Percentiles rank a stretch among this genome's conserved stretches.
Evolutionary conservation across 208 protist species (phyloP).

Genomic region (Porcisia deanei): DNA sequence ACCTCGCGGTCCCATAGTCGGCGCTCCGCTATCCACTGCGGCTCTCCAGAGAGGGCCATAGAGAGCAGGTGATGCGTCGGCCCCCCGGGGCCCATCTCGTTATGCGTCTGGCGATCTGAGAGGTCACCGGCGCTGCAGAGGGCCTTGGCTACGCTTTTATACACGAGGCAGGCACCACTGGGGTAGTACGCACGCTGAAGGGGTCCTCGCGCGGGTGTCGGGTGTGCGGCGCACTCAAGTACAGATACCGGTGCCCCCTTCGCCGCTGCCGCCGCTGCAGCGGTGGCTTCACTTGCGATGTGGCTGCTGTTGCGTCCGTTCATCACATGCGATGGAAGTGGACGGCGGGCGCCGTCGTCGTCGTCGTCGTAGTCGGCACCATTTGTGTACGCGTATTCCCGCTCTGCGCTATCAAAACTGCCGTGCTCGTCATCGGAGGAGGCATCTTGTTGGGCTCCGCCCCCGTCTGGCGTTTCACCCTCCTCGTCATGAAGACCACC

Average conservation of each 20-base stretch:
- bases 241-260: conserved; percentile 20
- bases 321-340: background rate
- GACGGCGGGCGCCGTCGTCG: conserved; percentile 20
- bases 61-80: conserved; percentile 56
- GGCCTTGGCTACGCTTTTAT: conserved; percentile 43
- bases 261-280: conserved; percentile 13
- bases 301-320: background rate
- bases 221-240: conserved; percentile 20
- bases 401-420: background rate
- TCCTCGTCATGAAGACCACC: background rate
- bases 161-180: conserved; percentile 60
- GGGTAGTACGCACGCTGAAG: conserved; percentile 43
- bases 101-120: conserved; percentile 26
- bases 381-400: conserved; percentile 23
- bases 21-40: conserved; percentile 35
- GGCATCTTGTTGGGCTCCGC: background rate
- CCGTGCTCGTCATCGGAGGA: conserved; percentile 7
- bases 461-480: background rate
- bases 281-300: conserved; percentile 9
- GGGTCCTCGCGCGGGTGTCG: conserved; percentile 30
- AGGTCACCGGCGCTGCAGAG: conserved; percentile 45
- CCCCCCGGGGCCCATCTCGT: conserved; percentile 37
- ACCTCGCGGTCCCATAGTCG: conserved; percentile 7
- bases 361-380: conserved; percentile 27
- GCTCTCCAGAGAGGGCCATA: conserved; percentile 54